Percentiles rank a stretch among this genome's conserved stretches.
These are phyloP conservation scores for Trichoderma pleuroti DNA, from an alignment of 2,329 filamentous ascomycete genomes.

Conservation along the genomic window DNA sequence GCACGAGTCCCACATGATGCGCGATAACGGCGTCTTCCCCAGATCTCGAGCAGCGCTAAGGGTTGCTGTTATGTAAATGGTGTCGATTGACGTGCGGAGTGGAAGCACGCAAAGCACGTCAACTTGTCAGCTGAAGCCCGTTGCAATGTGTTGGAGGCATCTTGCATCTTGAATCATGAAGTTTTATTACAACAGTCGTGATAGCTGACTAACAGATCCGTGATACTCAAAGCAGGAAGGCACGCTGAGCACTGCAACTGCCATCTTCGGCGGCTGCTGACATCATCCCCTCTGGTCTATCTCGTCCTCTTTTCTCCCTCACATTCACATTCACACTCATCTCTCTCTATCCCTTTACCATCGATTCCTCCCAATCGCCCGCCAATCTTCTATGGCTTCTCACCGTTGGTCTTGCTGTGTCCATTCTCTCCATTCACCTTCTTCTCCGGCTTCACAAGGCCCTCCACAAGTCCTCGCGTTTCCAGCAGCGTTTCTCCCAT, in stretches of 20 bases:
- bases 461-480: conserved; percentile 19
- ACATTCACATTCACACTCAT: neutral
- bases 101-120: neutral
- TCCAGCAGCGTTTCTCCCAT: conserved; percentile 25
- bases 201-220: neutral
- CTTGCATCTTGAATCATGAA: neutral
- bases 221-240: neutral
- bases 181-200: neutral
- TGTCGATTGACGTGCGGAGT: neutral
- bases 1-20: conserved; percentile 1
- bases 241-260: neutral
- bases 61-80: conserved; percentile 12
- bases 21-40: conserved; percentile 15
- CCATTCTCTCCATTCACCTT: neutral
- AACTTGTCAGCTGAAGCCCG: neutral
- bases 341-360: neutral
- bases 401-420: neutral
- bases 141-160: neutral
- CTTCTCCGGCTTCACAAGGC: neutral
- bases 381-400: neutral
- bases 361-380: neutral
- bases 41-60: conserved; percentile 6
- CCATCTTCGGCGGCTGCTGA: neutral
- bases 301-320: neutral
- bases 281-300: neutral